Conservation (phyloP, 2,329 filamentous ascomycete species). For the Beauveria asiatica region DNA sequence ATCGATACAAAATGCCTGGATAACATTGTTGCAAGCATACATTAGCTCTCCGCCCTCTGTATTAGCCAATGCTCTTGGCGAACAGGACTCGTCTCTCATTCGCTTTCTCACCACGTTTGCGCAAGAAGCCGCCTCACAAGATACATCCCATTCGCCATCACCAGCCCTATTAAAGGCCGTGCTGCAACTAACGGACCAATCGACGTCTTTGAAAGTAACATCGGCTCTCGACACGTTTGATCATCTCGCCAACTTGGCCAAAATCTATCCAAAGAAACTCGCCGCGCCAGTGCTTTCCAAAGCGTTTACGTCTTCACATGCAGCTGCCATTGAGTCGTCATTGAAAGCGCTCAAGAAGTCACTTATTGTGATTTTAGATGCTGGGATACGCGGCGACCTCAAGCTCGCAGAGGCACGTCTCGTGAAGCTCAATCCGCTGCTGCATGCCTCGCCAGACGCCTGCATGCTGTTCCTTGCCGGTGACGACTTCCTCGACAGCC, state of each 20-base stretch:
- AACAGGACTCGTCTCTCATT: slow-evolving; percentile 47
- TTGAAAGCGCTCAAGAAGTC: slow-evolving; percentile 52
- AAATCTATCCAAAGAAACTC: slow-evolving; percentile 56
- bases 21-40: slow-evolving; percentile 56
- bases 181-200: slow-evolving; percentile 55
- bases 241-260: slow-evolving; percentile 61
- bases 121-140: slow-evolving; percentile 39
- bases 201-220: slow-evolving; percentile 34
- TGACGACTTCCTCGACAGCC: slow-evolving; percentile 76
- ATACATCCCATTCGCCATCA: slow-evolving; percentile 22
- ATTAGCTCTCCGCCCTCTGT: slow-evolving; percentile 48
- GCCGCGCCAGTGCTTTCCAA: slow-evolving; percentile 39
- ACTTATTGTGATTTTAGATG: slow-evolving; percentile 55
- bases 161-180: slow-evolving; percentile 49
- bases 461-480: slow-evolving; percentile 66
- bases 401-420: slow-evolving; percentile 46
- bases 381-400: slow-evolving; percentile 47
- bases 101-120: slow-evolving; percentile 62
- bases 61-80: slow-evolving; percentile 42
- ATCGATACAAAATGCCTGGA: slow-evolving; percentile 68
- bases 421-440: slow-evolving; percentile 51
- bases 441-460: slow-evolving; percentile 50
- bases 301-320: slow-evolving; percentile 42
- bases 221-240: slow-evolving; percentile 52
- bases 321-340: slow-evolving; percentile 41